Evolutionary conservation across 257 asterid genomes (phyloP).

Genomic region (Solanum ossicruentum): DNA sequence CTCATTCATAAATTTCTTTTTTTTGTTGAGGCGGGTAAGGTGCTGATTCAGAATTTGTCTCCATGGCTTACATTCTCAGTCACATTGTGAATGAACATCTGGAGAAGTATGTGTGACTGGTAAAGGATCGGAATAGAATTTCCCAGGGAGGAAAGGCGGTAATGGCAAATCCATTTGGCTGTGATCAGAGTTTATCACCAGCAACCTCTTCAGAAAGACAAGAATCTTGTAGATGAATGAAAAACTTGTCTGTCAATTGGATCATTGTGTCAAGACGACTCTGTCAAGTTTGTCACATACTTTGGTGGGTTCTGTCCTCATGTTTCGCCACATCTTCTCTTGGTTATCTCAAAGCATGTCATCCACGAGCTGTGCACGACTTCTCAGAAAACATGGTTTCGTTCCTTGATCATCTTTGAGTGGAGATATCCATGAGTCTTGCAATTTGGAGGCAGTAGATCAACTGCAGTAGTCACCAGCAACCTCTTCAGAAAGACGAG

Average conservation of each 20-base stretch:
- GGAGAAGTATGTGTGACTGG: slow-evolving; percentile 39
- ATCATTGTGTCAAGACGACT: slow-evolving; percentile 23
- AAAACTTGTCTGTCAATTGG: slow-evolving; percentile 23
- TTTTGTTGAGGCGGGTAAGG: too few species aligned
- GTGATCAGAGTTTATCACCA: slow-evolving; percentile 23
- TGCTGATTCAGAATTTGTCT: slow-evolving; percentile 38
- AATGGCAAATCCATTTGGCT: slow-evolving; percentile 36
- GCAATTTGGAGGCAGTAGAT: background rate
- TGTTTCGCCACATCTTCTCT: slow-evolving; percentile 66
- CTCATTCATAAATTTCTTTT: too few species aligned
- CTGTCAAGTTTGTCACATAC: slow-evolving; percentile 18
- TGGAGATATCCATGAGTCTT: background rate
- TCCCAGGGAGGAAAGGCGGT: slow-evolving; percentile 13
- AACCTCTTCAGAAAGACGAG: slow-evolving; percentile 33
- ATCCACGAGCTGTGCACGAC: slow-evolving; percentile 59
- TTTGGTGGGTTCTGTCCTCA: slow-evolving; percentile 59
- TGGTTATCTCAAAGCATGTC: slow-evolving; percentile 72
- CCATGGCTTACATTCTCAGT: slow-evolving; percentile 30
- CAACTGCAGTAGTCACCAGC: background rate
- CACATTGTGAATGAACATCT: slow-evolving; percentile 53
- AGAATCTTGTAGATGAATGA: slow-evolving; percentile 40
- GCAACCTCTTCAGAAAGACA: slow-evolving; percentile 27
- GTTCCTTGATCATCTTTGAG: background rate
- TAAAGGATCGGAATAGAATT: background rate
- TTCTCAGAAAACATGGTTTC: slow-evolving; percentile 34